Conservation (phyloP, 176 grass and related monocot species). For the Alloteropsis semialata region DNA sequence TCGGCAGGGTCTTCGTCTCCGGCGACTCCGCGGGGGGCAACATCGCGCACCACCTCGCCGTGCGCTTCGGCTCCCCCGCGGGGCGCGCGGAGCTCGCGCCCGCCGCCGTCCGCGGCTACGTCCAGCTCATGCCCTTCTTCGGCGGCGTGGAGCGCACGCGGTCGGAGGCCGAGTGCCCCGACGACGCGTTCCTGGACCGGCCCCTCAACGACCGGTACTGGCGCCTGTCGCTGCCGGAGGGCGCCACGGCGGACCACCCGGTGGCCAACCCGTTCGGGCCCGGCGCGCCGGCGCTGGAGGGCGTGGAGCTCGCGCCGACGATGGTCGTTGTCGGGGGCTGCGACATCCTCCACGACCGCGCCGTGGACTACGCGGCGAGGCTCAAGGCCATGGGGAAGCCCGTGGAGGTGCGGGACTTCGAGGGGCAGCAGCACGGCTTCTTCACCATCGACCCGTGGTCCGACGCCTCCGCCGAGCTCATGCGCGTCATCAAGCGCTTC, state of each 20-base stretch:
- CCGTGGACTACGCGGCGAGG: conserved; percentile 60
- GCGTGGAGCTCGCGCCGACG: conserved; percentile 54
- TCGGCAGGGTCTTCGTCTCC: conserved; percentile 56
- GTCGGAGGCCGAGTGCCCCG: conserved; percentile 74
- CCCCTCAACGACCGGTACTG: conserved; percentile 82
- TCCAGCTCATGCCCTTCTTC: conserved; percentile 85
- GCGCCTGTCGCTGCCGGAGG: conserved; percentile 68
- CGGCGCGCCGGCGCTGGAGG: conserved; percentile 44
- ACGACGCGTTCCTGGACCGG: conserved; percentile 63
- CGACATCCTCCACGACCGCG: conserved; percentile 77
- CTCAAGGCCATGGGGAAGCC: conserved; percentile 66
- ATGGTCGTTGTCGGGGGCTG: conserved; percentile 62
- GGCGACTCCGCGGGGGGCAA: conserved; percentile 82
- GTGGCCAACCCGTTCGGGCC: conserved; percentile 67
- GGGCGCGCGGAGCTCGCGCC: conserved; percentile 45
- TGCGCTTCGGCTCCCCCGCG: conserved; percentile 52
- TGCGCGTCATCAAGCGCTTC: conserved; percentile 64
- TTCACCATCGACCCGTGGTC: conserved; percentile 79
- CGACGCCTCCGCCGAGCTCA: conserved; percentile 57
- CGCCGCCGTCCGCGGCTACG: conserved; percentile 40
- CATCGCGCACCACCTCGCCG: conserved; percentile 75
- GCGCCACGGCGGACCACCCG: conserved; percentile 65
- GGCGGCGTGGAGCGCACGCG: conserved; percentile 50
- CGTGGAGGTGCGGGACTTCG: conserved; percentile 62
- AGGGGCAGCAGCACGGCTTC: conserved; percentile 87